Percentiles rank a stretch among this genome's conserved stretches.
phyloP scores from a whole-genome alignment of 345 rosid species.

The Brassica nigra region DNA sequence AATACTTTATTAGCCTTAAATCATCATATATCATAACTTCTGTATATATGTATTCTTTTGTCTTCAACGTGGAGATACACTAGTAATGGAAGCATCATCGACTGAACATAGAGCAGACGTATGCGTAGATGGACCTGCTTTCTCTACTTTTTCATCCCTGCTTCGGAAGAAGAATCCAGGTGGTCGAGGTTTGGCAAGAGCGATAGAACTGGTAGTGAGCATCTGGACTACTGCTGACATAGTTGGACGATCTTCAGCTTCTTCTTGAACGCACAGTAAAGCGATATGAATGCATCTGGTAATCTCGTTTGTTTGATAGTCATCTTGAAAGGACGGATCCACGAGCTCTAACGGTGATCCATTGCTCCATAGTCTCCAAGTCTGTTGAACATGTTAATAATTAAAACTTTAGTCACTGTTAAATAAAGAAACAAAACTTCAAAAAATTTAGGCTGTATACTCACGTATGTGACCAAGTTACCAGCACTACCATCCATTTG shows the following conservation, averaged over 20 bases:
- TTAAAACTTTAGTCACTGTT: no score
- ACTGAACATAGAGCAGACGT: not conserved
- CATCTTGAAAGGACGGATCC: not conserved
- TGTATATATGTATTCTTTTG: not conserved
- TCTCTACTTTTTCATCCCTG: not conserved
- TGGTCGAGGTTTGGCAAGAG: not conserved
- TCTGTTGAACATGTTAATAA: not conserved
- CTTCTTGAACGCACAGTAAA: conserved; percentile 2
- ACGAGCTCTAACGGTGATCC: not conserved
- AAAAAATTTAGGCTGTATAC: not conserved
- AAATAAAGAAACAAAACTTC: no score
- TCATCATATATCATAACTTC: not conserved
- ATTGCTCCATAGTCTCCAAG: conserved; percentile 1
- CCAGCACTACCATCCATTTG: no score
- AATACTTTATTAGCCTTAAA: not conserved
- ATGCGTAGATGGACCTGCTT: not conserved
- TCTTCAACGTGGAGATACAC: not conserved
- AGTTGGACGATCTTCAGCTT: conserved; percentile 42
- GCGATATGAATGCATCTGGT: not conserved
- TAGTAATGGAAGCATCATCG: not conserved
- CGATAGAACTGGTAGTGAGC: conserved; percentile 42
- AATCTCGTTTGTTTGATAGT: not conserved
- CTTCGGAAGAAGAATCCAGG: not conserved
- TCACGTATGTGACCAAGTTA: no score
- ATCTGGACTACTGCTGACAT: conserved; percentile 42